Conservation (phyloP, 2,329 filamentous ascomycete species). For the Alternaria tenuissima region DNA sequence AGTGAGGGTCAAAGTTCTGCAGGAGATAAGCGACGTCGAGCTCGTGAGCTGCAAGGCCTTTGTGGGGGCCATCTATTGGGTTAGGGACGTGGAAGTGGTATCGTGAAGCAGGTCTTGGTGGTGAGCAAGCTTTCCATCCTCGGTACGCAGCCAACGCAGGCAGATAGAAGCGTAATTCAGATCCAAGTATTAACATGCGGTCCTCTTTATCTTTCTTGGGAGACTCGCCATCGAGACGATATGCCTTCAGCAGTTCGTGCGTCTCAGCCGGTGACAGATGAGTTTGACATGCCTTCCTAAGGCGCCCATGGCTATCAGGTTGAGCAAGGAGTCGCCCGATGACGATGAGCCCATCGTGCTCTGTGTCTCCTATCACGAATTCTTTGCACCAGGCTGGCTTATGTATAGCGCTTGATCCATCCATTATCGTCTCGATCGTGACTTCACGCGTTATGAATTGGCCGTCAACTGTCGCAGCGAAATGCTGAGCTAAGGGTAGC, state of each 20-base stretch:
- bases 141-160: conserved; percentile 51
- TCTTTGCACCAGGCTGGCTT: conserved; percentile 57
- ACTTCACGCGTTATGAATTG: conserved; percentile 31
- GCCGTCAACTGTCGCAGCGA: conserved; percentile 36
- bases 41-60: conserved; percentile 38
- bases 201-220: conserved; percentile 34
- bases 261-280: conserved; percentile 32
- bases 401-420: conserved; percentile 31
- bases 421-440: conserved; percentile 24
- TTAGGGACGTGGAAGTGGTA: conserved; percentile 45
- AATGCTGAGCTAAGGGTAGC: conserved; percentile 38
- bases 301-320: conserved; percentile 20
- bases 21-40: conserved; percentile 43
- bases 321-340: conserved; percentile 45
- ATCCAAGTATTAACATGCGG: conserved; percentile 46
- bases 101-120: conserved; percentile 15
- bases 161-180: conserved; percentile 58
- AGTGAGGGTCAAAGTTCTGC: conserved; percentile 33
- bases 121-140: conserved; percentile 31
- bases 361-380: conserved; percentile 58
- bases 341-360: conserved; percentile 51
- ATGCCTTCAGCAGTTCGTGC: conserved; percentile 39
- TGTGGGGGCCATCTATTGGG: conserved; percentile 34
- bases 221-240: conserved; percentile 46
- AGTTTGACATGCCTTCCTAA: conserved; percentile 24